These are phyloP conservation scores for Plicaturopsis crispa DNA, from an alignment of 768 basidiomycete species.

Conservation along the genomic window DNA sequence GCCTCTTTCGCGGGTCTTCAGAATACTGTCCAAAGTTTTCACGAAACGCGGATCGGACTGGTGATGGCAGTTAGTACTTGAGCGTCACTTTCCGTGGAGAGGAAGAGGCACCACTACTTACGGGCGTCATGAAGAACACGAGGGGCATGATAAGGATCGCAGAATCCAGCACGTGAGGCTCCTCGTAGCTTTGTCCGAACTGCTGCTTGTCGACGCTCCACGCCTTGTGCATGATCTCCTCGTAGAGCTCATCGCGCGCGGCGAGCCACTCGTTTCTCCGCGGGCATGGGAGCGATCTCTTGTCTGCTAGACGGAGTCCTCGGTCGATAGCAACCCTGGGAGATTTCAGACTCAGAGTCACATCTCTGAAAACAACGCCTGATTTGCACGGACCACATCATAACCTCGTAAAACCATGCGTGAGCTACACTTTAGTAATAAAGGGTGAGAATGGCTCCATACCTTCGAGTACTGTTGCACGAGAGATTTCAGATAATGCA, in stretches of 20 bases:
- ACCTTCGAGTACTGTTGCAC: conserved; percentile 69
- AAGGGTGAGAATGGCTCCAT: conserved; percentile 9
- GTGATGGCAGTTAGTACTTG: neutral
- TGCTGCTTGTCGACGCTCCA: conserved; percentile 67
- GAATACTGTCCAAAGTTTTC: conserved; percentile 73
- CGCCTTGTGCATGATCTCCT: conserved; percentile 86
- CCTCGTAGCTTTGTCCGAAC: conserved; percentile 91
- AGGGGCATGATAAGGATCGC: conserved; percentile 89
- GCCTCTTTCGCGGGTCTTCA: conserved; percentile 84
- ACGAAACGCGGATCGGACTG: conserved; percentile 87
- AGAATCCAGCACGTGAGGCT: conserved; percentile 73
- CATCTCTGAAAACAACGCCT: neutral
- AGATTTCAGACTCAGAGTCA: conserved; percentile 1
- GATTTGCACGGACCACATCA: conserved; percentile 65
- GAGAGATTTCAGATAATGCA: neutral
- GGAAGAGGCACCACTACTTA: conserved; percentile 24
- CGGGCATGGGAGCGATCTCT: conserved; percentile 86
- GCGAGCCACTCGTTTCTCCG: conserved; percentile 62
- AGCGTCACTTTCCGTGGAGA: neutral
- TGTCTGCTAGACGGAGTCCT: conserved; percentile 89
- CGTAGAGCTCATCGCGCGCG: conserved; percentile 80
- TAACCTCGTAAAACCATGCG: conserved; percentile 51
- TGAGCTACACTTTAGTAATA: conserved; percentile 1
- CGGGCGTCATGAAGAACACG: conserved; percentile 84
- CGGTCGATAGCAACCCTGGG: conserved; percentile 90